Conservation (phyloP, 345 rosid species). For the Syzygium grande region DNA sequence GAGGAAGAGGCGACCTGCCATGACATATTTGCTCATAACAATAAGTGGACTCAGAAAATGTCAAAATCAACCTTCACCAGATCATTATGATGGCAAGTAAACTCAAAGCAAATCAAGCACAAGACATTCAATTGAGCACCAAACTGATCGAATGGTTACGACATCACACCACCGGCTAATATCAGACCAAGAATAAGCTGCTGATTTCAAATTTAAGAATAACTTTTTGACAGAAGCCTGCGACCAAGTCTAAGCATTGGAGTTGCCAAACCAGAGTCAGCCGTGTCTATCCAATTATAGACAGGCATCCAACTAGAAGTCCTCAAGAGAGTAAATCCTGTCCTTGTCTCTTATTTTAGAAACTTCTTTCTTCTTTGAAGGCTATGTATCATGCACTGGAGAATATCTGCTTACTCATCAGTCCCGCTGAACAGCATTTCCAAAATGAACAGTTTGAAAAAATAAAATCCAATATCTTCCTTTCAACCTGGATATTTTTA, state of each 20-base stretch:
- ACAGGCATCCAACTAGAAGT: not conserved
- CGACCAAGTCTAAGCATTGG: not conserved
- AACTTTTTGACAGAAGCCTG: not conserved
- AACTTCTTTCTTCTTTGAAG: not conserved
- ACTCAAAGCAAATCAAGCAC: not conserved
- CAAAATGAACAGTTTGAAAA: not conserved
- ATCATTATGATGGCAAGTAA: not conserved
- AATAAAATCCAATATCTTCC: not conserved
- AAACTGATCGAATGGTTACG: not conserved
- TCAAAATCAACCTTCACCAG: too few species aligned
- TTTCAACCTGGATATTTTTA: not conserved
- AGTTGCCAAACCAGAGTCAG: not conserved
- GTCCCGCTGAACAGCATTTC: not conserved
- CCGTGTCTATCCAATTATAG: not conserved
- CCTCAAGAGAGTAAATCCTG: not conserved
- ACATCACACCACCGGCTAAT: not conserved
- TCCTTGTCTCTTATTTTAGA: not conserved
- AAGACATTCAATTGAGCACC: not conserved
- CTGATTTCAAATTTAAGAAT: not conserved
- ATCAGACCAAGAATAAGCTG: not conserved
- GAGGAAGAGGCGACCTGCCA: constrained; percentile 60
- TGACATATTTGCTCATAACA: not conserved
- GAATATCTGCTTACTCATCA: not conserved
- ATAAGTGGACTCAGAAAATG: not conserved
- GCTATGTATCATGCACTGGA: not conserved